Conservation (phyloP, 1,284 basidiomycete species). For the Ganoderma meredithae region DNA sequence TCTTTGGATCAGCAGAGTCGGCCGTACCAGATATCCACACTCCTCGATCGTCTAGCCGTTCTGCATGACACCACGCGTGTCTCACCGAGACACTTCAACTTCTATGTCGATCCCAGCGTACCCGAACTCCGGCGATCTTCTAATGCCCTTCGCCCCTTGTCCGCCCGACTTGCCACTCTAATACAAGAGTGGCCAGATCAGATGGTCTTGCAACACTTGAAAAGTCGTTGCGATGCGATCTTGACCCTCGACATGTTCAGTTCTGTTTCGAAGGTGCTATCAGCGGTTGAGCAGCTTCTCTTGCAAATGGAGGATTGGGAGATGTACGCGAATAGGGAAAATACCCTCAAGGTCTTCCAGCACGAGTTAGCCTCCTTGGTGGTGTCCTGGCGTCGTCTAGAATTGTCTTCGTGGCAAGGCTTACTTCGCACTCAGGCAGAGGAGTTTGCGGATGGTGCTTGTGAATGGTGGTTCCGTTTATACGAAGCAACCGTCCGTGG, state of each 20-base stretch:
- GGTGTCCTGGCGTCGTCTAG: slow-evolving; percentile 90
- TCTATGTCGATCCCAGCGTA: slow-evolving; percentile 83
- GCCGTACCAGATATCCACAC: slow-evolving; percentile 54
- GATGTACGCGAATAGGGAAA: slow-evolving; percentile 89
- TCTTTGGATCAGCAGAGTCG: slow-evolving; percentile 57
- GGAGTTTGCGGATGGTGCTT: slow-evolving; percentile 67
- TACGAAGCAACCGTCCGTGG: slow-evolving; percentile 85
- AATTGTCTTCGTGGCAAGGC: slow-evolving; percentile 88
- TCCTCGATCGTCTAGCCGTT: slow-evolving; percentile 46
- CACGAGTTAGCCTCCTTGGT: slow-evolving; percentile 78
- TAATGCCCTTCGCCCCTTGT: slow-evolving; percentile 59
- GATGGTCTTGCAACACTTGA: slow-evolving; percentile 91
- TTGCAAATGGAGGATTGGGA: slow-evolving; percentile 97
- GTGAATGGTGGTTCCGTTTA: slow-evolving; percentile 92
- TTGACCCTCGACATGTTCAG: slow-evolving; percentile 71
- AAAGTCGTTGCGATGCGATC: slow-evolving; percentile 77
- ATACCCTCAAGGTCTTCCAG: slow-evolving; percentile 78
- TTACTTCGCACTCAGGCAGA: slow-evolving; percentile 79
- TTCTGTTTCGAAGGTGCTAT: slow-evolving; percentile 86
- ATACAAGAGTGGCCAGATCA: slow-evolving; percentile 95
- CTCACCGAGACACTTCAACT: slow-evolving; percentile 61
- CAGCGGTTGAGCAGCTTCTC: slow-evolving; percentile 88
- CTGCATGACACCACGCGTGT: slow-evolving; percentile 38
- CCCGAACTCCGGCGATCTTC: slow-evolving; percentile 72
- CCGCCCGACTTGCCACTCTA: slow-evolving; percentile 61